phyloP scores from a whole-genome alignment of 805 yeast species.

The Scheffersomyces spartinae region DNA sequence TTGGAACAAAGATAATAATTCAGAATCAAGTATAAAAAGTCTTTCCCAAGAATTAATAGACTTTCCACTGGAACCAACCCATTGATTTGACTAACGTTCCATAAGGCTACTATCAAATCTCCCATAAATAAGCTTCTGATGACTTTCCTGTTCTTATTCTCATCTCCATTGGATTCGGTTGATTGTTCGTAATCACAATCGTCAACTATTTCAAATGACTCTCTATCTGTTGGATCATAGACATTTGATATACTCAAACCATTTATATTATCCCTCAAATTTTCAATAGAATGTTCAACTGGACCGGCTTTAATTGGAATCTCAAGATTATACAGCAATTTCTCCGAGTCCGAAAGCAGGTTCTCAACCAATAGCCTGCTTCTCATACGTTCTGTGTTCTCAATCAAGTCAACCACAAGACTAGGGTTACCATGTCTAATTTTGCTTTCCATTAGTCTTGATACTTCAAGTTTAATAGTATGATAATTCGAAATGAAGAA shows the following conservation, averaged over 20 bases:
- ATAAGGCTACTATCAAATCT: slow-evolving; percentile 58
- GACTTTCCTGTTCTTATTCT: slow-evolving; percentile 67
- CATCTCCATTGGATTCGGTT: slow-evolving; percentile 19
- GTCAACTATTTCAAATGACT: background rate
- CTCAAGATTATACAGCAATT: slow-evolving; percentile 26
- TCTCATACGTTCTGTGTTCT: slow-evolving; percentile 59
- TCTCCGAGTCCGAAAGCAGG: slow-evolving; percentile 33
- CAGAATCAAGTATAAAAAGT: slow-evolving; percentile 56
- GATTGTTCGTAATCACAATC: no score
- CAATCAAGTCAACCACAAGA: slow-evolving; percentile 56
- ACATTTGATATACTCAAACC: slow-evolving; percentile 30
- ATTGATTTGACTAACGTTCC: slow-evolving; percentile 65
- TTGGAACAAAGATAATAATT: slow-evolving; percentile 48
- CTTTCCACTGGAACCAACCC: slow-evolving; percentile 76
- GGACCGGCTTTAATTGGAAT: slow-evolving; percentile 19
- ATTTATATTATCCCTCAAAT: slow-evolving; percentile 26
- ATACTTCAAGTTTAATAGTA: slow-evolving; percentile 31
- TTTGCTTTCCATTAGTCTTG: slow-evolving; percentile 17
- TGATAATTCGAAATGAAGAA: slow-evolving; percentile 38
- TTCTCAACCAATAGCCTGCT: slow-evolving; percentile 47
- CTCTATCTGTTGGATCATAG: slow-evolving; percentile 10
- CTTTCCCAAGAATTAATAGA: slow-evolving; percentile 55
- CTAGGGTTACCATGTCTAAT: slow-evolving; percentile 7
- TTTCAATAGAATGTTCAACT: slow-evolving; percentile 1
- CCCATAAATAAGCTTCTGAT: slow-evolving; percentile 56